Base-by-base conservation (phyloP, 495 filamentous ascomycete species). In the Penicillium silybi region DNA sequence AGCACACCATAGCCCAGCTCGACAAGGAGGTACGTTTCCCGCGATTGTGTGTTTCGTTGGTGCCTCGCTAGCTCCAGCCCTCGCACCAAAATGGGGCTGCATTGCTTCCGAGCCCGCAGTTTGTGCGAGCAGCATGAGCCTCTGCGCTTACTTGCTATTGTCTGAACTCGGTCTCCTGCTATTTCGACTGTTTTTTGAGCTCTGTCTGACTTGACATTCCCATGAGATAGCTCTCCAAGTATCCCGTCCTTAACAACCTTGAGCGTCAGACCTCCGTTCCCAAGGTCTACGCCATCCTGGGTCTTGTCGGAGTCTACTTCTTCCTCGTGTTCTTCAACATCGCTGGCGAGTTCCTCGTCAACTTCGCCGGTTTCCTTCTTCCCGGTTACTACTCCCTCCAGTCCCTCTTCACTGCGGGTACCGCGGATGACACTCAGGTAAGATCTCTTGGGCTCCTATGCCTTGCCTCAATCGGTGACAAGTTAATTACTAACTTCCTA, bases 251-350 rank as follows among this genome's bases (percentile, higher is more conserved):
- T 66, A 92, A 88, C 82, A 95, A 97, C 77, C 83, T 99, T 56
- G 95, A 99, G 85, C 89, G 88, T 73, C 90, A 96, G 75, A 93
- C 90, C 56, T 86, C 84, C 19, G 84, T 96, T 41, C 93, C 93
- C 56, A 99, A 99, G 80, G 90, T 92, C 68, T 97, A 99, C 64
- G 89, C 84, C 57, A 82, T 96, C 73, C 86, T 96, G 43, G 93
- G 93, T 58, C 70, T 96, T 11, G 73, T 68, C 42, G 85, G 84
- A 43, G 78, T 95, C 61, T 99, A 99, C 81, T 91, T 96, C 80
- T 96, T 97, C 82, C 82, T 99, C 16, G 88, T 97, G 74, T 87
- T 97, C 80, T 95, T 99, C 81, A 99, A 99, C 82, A 92, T 97
- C 60, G 93, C 90, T 54, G 92, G 93, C 64, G 89, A 93, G 70